phyloP scores from a whole-genome alignment of 306 rosid species.

The Dalbergia cochinchinensis region DNA sequence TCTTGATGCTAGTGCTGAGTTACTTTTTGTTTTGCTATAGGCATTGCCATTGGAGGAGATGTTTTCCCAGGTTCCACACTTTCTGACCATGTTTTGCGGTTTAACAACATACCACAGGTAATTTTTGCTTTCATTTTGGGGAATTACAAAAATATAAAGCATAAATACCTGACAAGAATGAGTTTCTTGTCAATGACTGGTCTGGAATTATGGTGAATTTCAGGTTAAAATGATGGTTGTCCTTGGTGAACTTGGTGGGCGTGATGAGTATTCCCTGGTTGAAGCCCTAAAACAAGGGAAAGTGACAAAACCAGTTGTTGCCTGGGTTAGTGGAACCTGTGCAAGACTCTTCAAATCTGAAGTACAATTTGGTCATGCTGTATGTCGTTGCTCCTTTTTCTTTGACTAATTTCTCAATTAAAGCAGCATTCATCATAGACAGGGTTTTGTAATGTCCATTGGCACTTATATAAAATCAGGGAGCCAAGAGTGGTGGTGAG shows the following conservation, averaged over 20 bases:
- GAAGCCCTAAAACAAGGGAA: conserved; percentile 97
- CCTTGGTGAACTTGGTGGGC: conserved; percentile 99
- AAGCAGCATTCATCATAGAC: conserved; percentile 29
- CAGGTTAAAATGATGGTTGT: conserved; percentile 96
- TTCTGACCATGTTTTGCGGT: conserved; percentile 96
- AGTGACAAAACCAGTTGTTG: conserved; percentile 93
- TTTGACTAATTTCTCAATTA: conserved; percentile 34
- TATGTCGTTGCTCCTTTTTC: conserved; percentile 59
- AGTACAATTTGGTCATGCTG: conserved; percentile 99
- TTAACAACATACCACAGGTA: conserved; percentile 98
- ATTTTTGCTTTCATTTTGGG: conserved; percentile 35
- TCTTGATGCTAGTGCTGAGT: conserved; percentile 34
- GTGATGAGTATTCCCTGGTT: conserved; percentile 94
- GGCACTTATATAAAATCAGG: conserved; percentile 58
- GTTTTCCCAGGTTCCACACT: conserved; percentile 99
- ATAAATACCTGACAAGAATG: conserved; percentile 17
- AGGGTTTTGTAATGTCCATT: conserved; percentile 43
- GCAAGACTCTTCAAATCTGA: conserved; percentile 98
- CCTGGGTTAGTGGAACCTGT: conserved; percentile 99
- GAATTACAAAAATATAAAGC: conserved; percentile 34
- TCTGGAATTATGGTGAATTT: conserved; percentile 46
- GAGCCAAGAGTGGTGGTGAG: conserved; percentile 99
- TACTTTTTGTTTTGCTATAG: conserved; percentile 57
- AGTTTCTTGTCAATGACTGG: conserved; percentile 29
- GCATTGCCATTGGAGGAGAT: conserved; percentile 99